Base-by-base conservation (phyloP, 2,329 filamentous ascomycete species). In the Aspergillus sp. region DNA sequence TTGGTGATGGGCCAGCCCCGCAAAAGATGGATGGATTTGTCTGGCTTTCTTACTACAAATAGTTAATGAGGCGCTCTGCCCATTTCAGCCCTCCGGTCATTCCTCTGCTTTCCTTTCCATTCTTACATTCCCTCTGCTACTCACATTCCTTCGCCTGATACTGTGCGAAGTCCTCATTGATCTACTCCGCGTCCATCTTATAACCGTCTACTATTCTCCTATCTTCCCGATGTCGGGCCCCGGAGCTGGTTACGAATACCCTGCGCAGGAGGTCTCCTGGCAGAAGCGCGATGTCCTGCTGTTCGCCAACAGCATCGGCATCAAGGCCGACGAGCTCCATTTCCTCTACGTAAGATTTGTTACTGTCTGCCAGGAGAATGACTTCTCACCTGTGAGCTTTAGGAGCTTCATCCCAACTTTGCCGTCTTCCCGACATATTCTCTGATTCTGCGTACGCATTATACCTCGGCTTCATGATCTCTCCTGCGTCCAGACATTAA, bases 381-480 rank as follows among this genome's bases (percentile, higher is more conserved):
- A 17, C 7, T 8, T 30, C 33, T 35, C 20, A 50, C 16, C 45
- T 53, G 33, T 51, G 6, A 44, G 22, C 49, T 30, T 0, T 59
- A 93, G 89, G 92, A 96, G 75, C 82, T 95, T 48, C 87, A 96
- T 70, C 90, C 91, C 43, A 81, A 88, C 53, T 96, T 96, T 71
- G 75, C 87, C 56, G 88, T 89, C 63, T 96, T 96, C 73, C 92
- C 92, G 16, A 95, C 91, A 41, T 95, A 95, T 72, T 84, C 90
- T 17, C 81, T 93, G 60, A 83, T 94, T 65, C 84, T 95, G 41
- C 84, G 86, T 88, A 76, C 26, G 26, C 26, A 30, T 11, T 30
- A 30, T 30, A 30, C 35, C 4, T 17, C n/a, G 7, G 33, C 9
- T 24, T 26, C 26, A 11, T 14, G 20, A 30, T 26, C 42, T n/a